Base-by-base conservation (phyloP, 1,139 yeast genomes). In the Martiniozyma asiatica region DNA sequence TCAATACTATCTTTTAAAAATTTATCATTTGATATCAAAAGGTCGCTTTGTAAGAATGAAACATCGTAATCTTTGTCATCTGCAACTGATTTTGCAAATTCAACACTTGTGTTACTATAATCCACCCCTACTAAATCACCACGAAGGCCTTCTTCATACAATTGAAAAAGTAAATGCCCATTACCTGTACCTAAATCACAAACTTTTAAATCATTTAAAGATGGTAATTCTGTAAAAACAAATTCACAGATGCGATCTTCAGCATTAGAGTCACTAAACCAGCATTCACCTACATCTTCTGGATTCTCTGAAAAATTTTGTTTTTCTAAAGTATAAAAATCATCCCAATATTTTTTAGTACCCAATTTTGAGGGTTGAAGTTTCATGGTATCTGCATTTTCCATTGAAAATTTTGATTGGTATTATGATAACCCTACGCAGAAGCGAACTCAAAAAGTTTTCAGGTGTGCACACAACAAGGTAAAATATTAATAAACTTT, bases 261-360 rank as follows among this genome's bases (percentile, higher is more conserved):
- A 1, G 98, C 97, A 47, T 79, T 85, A 10, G 84, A 77, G 47
- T 92, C 97, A 41, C 79, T 76, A 53, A 89, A 89, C 98, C 98
- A 92, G 51, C 87, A 71, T 53, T 89, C 98, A 3, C 98, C 98
- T 1, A 87, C 75, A 50, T 89, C 97, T 13, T 75, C 66, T 12
- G 77, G 70, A 48, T 87, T 80, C 19, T 69, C 68, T 25, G 62
- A 51, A 47, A 81, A 87, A 55, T 87, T 87, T 25, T 54, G 47
- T 40, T 71, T 67, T 50, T 89, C 98, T 22, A 68, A 51, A 25
- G 68, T 58, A 55, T 89, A 89, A 50, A 89, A 82, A 34, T 75
- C 68, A 53, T 89, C 87, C 98, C 98, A 89, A 59, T 82, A 81
- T 49, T 78, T 65, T 43, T 73, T 68, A 4, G 92, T 81, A 4